These are phyloP conservation scores for Dalbergia cultrata DNA, from an alignment of 306 rosid species.

Conservation along the genomic window DNA sequence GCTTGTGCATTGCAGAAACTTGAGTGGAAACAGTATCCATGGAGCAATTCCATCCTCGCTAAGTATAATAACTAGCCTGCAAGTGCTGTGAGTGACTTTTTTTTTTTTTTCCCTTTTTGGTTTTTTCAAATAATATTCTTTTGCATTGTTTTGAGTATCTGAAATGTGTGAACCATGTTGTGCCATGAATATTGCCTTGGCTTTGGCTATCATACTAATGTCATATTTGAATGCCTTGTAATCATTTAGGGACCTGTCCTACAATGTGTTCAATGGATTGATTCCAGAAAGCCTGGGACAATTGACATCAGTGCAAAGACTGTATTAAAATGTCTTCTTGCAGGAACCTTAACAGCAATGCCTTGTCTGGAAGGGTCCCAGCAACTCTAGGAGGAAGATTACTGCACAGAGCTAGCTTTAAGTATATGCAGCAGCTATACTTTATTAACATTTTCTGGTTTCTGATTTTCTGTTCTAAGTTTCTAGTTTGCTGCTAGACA, in stretches of 20 bases:
- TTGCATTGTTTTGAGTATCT: background rate
- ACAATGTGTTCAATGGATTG: constrained; percentile 72
- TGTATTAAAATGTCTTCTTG: constrained; percentile 54
- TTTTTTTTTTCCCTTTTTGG: constrained; percentile 2
- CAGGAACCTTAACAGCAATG: constrained; percentile 81
- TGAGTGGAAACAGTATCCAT: constrained; percentile 71
- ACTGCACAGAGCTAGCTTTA: constrained; percentile 87
- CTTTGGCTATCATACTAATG: constrained; percentile 26
- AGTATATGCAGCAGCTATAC: too few relatives aligned
- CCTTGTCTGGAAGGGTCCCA: constrained; percentile 76
- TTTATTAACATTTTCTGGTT: too few relatives aligned
- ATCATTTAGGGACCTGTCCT: constrained; percentile 76
- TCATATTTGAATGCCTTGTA: constrained; percentile 40
- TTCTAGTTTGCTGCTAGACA: too few relatives aligned
- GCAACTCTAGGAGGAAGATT: constrained; percentile 78
- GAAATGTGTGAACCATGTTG: background rate
- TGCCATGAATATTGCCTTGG: constrained; percentile 20
- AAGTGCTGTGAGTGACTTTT: constrained; percentile 63
- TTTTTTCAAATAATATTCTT: background rate
- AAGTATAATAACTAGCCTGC: constrained; percentile 61
- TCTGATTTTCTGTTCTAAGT: too few relatives aligned
- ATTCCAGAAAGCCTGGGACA: constrained; percentile 85
- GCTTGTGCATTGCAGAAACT: constrained; percentile 58
- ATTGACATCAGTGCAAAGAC: constrained; percentile 64
- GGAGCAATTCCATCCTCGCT: constrained; percentile 74